phyloP scores from a whole-genome alignment of 2,329 filamentous ascomycete species.

The Aspergillus arachidicola region DNA sequence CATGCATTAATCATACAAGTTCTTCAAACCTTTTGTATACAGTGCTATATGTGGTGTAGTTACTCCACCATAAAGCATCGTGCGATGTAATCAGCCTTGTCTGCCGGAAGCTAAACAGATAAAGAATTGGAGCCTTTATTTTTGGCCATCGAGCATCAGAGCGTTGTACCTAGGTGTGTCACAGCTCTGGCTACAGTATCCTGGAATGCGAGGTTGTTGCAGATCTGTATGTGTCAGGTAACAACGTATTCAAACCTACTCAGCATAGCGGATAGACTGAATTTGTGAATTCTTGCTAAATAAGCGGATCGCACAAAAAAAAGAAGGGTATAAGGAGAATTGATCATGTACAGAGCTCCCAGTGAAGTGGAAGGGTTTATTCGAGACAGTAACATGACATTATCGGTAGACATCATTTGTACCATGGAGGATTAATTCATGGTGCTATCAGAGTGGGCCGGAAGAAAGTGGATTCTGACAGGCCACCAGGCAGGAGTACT shows the following conservation, averaged over 20 bases:
- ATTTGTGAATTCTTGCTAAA: neutral
- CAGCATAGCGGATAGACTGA: neutral
- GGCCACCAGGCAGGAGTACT: slow-evolving; percentile 7
- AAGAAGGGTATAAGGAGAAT: neutral
- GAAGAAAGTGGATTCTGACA: slow-evolving; percentile 13
- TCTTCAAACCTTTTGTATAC: neutral
- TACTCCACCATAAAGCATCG: neutral
- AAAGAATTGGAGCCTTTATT: neutral
- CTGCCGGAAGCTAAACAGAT: neutral
- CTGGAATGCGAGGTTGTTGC: neutral
- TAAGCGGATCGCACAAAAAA: neutral
- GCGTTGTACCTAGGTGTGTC: neutral
- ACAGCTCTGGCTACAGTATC: neutral
- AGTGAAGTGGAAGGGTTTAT: neutral
- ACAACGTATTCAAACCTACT: too few species aligned
- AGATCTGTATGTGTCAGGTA: too few species aligned
- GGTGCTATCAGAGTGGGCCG: slow-evolving; percentile 5
- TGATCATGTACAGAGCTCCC: neutral
- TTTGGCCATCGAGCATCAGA: neutral
- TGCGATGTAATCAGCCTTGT: neutral
- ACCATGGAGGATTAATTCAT: neutral
- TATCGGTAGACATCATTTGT: neutral
- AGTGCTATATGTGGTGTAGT: neutral
- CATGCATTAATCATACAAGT: too few species aligned
- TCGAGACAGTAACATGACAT: neutral